These are phyloP conservation scores for Clavariopsis aquatica DNA, from an alignment of 495 filamentous ascomycete genomes.

Conservation along the genomic window DNA sequence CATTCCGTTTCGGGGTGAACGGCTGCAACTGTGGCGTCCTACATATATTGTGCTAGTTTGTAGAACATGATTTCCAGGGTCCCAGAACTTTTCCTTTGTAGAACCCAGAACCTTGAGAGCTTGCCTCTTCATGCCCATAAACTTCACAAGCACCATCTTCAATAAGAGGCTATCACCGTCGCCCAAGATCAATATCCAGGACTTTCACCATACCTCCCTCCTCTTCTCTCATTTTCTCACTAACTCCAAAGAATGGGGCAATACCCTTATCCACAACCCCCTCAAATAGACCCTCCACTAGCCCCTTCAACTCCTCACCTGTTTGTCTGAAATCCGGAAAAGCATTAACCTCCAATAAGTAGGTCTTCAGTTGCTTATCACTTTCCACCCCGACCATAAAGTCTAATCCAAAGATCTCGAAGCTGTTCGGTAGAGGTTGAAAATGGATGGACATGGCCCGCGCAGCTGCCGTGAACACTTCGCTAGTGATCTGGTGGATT, in stretches of 20 bases:
- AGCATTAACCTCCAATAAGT: conserved; percentile 90
- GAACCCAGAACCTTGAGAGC: background rate
- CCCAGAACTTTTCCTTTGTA: too few relatives aligned
- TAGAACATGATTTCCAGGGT: too few relatives aligned
- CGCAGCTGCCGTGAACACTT: conserved; percentile 82
- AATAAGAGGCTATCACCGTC: background rate
- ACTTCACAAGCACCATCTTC: background rate
- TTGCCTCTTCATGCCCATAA: background rate
- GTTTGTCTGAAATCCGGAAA: conserved; percentile 96
- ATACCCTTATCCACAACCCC: conserved; percentile 69
- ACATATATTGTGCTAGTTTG: too few relatives aligned
- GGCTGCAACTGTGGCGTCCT: too few relatives aligned
- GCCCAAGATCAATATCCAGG: conserved; percentile 1
- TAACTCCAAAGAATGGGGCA: conserved; percentile 62
- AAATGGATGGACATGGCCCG: conserved; percentile 84
- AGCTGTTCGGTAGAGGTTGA: conserved; percentile 79
- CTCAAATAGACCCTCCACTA: conserved; percentile 76
- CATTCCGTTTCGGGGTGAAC: too few relatives aligned
- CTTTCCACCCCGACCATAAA: conserved; percentile 65
- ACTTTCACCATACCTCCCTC: conserved; percentile 55
- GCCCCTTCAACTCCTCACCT: conserved; percentile 65
- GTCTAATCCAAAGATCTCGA: conserved; percentile 90
- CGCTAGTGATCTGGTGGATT: conserved; percentile 69
- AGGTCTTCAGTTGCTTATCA: conserved; percentile 59
- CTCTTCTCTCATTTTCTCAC: conserved; percentile 58